Base-by-base conservation (phyloP, 495 filamentous ascomycete species). In the Neurospora sp. region DNA sequence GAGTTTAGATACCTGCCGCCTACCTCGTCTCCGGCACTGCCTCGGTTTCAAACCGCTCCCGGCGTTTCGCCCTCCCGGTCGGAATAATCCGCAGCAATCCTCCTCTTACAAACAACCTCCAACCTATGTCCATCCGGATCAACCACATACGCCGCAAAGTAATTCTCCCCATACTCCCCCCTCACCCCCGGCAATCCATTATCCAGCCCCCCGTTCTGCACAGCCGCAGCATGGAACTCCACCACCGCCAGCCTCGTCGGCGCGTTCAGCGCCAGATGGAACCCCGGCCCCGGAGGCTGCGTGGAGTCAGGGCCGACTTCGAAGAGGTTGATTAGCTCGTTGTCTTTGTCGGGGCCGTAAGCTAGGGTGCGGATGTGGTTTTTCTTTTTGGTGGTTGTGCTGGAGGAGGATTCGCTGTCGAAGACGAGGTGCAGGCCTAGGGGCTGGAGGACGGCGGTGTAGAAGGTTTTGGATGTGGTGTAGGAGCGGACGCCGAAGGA, bases 61-160 rank as follows among this genome's bases (percentile, higher is more conserved):
- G n/a, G n/a, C 44, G 10, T 1, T 8, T 44, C 35, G 35, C 48
- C 68, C 3, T 41, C 44, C 12, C 3, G 69, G 38, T 14, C 53
- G 1, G 59, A 8, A 70, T 27, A 37, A 37, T 37, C 35, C 35
- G 35, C 22, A 68, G 16, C 69, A 31, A 70, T 27, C 22, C 68
- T 69, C 59, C 16, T 66, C 73, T 76, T 79, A 61, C 77, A 82
- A 61, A 83, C 82, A n/a, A 75, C 82, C 75, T 85, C 82, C 39
- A 85, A 69, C 74, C 75, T 71, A 79, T 79, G 82, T 1, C 84
- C 83, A 74, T 83, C 80, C 0, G 78, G 76, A 77, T 84, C 83
- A 3, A 81, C 69, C 46, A 85, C 80, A 76, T 81, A 85, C 20
- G 81, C 81, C 8, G 81, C 83, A 72, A 81, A 84, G n/a, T 85